Percentiles rank a stretch among this genome's conserved stretches.
phyloP scores from a whole-genome alignment of 2,329 filamentous ascomycete genomes.

The Pseudopithomyces chartarum region DNA sequence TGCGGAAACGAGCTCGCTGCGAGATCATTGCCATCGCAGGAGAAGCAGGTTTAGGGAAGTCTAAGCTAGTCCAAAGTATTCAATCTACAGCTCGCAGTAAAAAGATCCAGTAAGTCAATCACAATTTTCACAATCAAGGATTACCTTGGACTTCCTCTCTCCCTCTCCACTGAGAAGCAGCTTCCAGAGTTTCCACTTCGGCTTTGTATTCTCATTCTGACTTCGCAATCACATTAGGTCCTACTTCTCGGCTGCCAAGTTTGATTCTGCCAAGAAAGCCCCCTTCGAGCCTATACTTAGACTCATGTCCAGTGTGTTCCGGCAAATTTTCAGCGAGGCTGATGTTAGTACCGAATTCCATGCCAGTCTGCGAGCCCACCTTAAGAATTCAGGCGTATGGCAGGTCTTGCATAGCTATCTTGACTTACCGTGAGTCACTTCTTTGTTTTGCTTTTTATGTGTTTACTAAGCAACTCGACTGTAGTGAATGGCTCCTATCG shows the following conservation, averaged over 20 bases:
- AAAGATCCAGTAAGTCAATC: conserved; percentile 26
- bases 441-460: neutral
- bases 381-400: conserved; percentile 61
- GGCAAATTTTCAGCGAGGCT: conserved; percentile 68
- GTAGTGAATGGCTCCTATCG: conserved; percentile 63
- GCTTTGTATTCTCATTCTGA: neutral
- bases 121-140: neutral
- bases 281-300: conserved; percentile 67
- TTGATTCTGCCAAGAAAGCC: conserved; percentile 63
- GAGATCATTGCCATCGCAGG: conserved; percentile 65
- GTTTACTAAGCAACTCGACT: neutral
- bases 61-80: conserved; percentile 62
- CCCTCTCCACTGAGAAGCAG: neutral
- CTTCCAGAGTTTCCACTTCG: neutral
- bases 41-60: conserved; percentile 64
- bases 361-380: conserved; percentile 59
- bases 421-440: conserved; percentile 54
- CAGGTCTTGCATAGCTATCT: conserved; percentile 60
- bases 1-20: conserved; percentile 60
- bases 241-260: conserved; percentile 65
- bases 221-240: conserved; percentile 25
- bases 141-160: too few relatives aligned
- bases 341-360: conserved; percentile 67
- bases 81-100: conserved; percentile 61
- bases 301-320: conserved; percentile 64